Evolutionary conservation across 345 rosid species (phyloP), one percentile per base, ranked within the genome.

Genomic region (Citrus trifoliata): DNA sequence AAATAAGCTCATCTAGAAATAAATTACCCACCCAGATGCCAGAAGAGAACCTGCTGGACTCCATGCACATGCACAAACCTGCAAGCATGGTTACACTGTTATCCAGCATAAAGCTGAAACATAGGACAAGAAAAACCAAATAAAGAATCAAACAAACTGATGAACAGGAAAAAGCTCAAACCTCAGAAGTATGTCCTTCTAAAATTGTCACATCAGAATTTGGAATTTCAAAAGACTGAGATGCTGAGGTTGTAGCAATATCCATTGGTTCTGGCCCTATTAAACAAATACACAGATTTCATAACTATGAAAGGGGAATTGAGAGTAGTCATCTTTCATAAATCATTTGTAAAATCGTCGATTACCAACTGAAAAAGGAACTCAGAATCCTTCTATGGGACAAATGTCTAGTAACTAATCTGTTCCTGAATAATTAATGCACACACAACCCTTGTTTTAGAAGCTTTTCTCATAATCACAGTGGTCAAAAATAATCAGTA

Each of bases 51-150:
- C 98, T n/a, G 96, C 83, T 38, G 99, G 99, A 88, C 98, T 92
- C 99, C 98, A 97, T 67, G 99, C 98, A 77, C 99, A 93, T 33
- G 98, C 97, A 83, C 99, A 94, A 84, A 97, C 98, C 98, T 97
- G 83, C 28, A 83, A 69, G 55, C 53, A 69, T 53, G 66, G 22
- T 24, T 24, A 51, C 12, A 60, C 16, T 46, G 18, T 66, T 69
- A 73, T 13, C 21, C 16, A 67, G 64, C 53, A 53, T 61, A 67
- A 27, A 68, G 56, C 42, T 32, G 2, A 63, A 73, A 78, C 46
- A 63, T 46, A 16, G 63, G n/a, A 37, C n/a, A 38, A 51, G 33
- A 48, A 62, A 12, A 51, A 24, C 13, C 35, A 37, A 76, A 72
- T 33, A 76, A 75, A 72, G 48, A 78, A 30, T 27, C 70, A 65